Conservation (phyloP, 805 yeast genomes). For the Schwanniomyces occidentalis region DNA sequence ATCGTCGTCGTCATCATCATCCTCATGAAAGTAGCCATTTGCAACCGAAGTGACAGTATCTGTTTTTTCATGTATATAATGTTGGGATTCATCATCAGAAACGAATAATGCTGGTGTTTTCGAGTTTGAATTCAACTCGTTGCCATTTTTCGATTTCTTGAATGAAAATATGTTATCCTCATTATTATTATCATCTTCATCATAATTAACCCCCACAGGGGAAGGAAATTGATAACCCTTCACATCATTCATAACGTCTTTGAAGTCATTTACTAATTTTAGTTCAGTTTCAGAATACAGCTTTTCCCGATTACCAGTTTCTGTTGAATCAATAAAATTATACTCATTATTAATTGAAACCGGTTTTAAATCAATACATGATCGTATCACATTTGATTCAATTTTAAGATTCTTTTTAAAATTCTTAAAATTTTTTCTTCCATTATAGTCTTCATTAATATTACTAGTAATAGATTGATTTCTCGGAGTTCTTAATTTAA, state of each 20-base stretch:
- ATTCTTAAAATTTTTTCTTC: conserved; percentile 31
- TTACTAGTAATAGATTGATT: neutral
- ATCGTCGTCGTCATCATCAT: conserved; percentile 29
- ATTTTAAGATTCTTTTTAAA: conserved; percentile 24
- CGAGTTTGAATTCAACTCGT: too few species aligned
- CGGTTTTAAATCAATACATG: conserved; percentile 19
- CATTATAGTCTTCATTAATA: conserved; percentile 8
- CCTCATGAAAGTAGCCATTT: conserved; percentile 19
- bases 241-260: conserved; percentile 17
- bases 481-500: conserved; percentile 13
- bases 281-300: conserved; percentile 7
- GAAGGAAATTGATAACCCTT: neutral
- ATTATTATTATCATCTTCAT: neutral
- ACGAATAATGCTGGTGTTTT: conserved; percentile 14
- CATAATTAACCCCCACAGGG: neutral
- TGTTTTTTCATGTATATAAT: too few species aligned
- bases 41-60: too few species aligned
- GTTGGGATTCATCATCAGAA: conserved; percentile 9
- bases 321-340: neutral
- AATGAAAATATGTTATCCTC: neutral
- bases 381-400: conserved; percentile 18
- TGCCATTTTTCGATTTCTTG: conserved; percentile 2
- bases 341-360: conserved; percentile 5
- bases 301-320: neutral
- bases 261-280: conserved; percentile 14